These are phyloP conservation scores for Akanthomyces muscarius DNA, from an alignment of 2,329 filamentous ascomycete genomes.

Conservation along the genomic window DNA sequence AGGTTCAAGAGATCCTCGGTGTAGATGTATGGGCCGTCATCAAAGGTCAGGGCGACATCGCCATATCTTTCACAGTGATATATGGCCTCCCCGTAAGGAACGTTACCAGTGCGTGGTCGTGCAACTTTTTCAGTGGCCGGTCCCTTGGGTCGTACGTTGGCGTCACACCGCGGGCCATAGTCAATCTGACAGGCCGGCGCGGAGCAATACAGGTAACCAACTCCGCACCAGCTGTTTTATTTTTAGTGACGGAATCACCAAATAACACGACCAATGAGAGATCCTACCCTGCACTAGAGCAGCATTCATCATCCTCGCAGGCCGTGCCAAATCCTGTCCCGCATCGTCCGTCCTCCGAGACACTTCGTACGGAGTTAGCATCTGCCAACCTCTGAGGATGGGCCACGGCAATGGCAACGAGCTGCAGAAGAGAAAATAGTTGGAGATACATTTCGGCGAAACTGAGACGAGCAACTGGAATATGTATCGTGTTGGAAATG, in stretches of 20 bases:
- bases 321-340: slow-evolving; percentile 33
- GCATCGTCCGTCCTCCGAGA: slow-evolving; percentile 40
- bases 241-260: neutral
- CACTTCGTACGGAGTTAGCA: neutral
- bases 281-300: slow-evolving; percentile 40
- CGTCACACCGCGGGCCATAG: slow-evolving; percentile 59
- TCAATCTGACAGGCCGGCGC: slow-evolving; percentile 59
- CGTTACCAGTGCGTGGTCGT: slow-evolving; percentile 49
- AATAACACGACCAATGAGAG: neutral
- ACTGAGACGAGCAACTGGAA: neutral
- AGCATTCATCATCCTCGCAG: slow-evolving; percentile 36
- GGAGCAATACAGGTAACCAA: slow-evolving; percentile 51
- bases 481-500: neutral
- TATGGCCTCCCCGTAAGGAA: slow-evolving; percentile 55
- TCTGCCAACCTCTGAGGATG: neutral
- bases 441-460: neutral
- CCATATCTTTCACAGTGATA: slow-evolving; percentile 32
- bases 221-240: slow-evolving; percentile 50
- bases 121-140: slow-evolving; percentile 50
- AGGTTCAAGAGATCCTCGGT: slow-evolving; percentile 40
- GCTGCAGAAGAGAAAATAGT: neutral
- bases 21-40: slow-evolving; percentile 43
- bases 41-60: slow-evolving; percentile 42
- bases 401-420: neutral
- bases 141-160: slow-evolving; percentile 49